Evolutionary conservation across 495 filamentous ascomycete species (phyloP).

Genomic region (Neurospora sp.): DNA sequence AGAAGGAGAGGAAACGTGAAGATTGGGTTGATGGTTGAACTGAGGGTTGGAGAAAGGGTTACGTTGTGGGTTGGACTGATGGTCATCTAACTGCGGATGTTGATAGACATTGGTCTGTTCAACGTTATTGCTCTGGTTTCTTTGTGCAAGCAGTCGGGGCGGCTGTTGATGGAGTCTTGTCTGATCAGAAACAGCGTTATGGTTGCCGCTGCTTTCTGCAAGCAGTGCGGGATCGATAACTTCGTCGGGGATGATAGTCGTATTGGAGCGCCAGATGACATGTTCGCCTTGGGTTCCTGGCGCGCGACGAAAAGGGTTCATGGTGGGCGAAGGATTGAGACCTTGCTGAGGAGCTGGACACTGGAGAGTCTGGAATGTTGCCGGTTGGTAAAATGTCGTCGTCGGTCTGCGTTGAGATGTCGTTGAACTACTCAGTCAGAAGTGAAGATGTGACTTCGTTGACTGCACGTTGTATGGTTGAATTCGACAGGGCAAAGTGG

Average conservation of each 20-base stretch:
- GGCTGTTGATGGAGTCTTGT: neutral
- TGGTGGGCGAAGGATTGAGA: neutral
- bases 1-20: neutral
- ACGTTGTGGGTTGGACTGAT: neutral
- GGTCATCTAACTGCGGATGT: neutral
- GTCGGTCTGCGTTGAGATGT: neutral
- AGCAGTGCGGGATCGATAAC: neutral
- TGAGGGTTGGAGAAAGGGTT: neutral
- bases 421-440: neutral
- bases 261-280: neutral
- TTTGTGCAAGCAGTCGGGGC: neutral
- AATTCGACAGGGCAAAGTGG: neutral
- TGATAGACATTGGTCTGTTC: neutral
- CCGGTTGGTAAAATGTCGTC: neutral
- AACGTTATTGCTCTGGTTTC: neutral
- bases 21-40: neutral
- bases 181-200: neutral
- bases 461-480: neutral
- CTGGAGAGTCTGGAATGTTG: neutral
- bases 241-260: neutral
- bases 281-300: neutral
- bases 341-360: neutral
- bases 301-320: neutral
- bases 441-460: neutral
- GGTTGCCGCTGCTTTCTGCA: neutral